Base-by-base conservation (phyloP, 257 asterid species). In the Primulina eburnea region DNA sequence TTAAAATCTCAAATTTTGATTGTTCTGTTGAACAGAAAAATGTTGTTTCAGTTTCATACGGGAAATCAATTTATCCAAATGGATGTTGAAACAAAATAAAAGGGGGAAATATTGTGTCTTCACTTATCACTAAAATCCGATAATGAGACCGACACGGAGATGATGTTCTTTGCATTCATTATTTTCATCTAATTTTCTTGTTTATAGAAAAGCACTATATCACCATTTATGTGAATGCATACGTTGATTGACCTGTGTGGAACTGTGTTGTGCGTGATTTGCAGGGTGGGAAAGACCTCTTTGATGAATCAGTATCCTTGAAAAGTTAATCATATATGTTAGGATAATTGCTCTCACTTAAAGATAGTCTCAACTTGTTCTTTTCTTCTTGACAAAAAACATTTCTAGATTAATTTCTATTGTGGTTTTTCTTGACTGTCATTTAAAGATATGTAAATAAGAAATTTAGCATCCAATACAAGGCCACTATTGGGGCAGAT, bases 401-500 rank as follows among this genome's bases (percentile, higher is more conserved):
- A 73, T 0, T 76, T 67, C 21, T 65, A 4, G 63, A 24, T 24
- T 24, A 24, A 24, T 68, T 75, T 14, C 52, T 70, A 32, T 24
- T 38, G 47, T 71, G 79, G 60, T 82, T 75, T 75, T 85, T 79
- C 82, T 88, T 86, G 86, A 71, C 60, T 30, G 38, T 67, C 72
- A 64, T 75, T 74, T 84, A 80, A 79, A 94, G 99, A 82, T 94
- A 94, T 82, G 99, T 94, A 57, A 91, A 91, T 81, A 90, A 86
- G 91, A 94, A 91, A 89, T 94, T 94, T 73, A 94, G 97, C 85
- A 94, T 91, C 78, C 99, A 94, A 75, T 93, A 93, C 85, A 93
- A 93, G 84, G 99, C 99, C 0, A 93, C 99, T 0, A 93, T 93
- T 82, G 99, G 99, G 71, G 99, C 99, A 16, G 99, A 93, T 89